Conservation (phyloP, 257 asterid genomes). For the Nemophila menziesii region DNA sequence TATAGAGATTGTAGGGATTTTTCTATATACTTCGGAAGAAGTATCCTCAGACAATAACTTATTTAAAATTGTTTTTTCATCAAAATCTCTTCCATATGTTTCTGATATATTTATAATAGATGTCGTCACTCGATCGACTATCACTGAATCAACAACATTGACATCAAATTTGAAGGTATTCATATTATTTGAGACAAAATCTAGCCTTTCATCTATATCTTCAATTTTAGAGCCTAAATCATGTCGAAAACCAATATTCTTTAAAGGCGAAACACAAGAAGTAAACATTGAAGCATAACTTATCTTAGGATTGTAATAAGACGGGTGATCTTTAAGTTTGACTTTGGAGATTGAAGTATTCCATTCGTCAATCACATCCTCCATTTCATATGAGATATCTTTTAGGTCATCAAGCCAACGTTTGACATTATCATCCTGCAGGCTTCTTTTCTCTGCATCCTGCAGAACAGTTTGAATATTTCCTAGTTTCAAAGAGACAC, state of each 20-base stretch:
- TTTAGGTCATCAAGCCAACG: constrained; percentile 6
- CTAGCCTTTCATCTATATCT: constrained; percentile 9
- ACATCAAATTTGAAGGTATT: constrained; percentile 5
- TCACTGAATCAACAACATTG: neutral
- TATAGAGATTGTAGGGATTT: neutral
- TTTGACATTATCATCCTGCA: neutral
- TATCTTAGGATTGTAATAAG: constrained; percentile 1
- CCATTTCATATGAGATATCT: constrained; percentile 2
- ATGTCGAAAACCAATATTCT: constrained; percentile 1
- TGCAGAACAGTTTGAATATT: constrained; percentile 1
- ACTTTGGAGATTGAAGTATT: constrained; percentile 1
- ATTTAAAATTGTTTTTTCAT: constrained; percentile 6
- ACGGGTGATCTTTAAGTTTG: too few species aligned
- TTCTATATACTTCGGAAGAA: neutral
- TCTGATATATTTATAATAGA: constrained; percentile 9
- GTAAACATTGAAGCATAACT: constrained; percentile 4
- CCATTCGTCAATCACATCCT: constrained; percentile 13
- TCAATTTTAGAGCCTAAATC: constrained; percentile 11
- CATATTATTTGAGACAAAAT: constrained; percentile 8
- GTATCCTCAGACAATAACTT: constrained; percentile 8
- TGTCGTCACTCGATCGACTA: constrained; percentile 4
- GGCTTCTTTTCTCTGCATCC: constrained; percentile 5
- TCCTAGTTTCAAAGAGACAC: too few species aligned
- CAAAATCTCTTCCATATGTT: constrained; percentile 13
- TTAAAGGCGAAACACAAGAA: constrained; percentile 1